Evolutionary conservation across 2,329 filamentous ascomycete species (phyloP), one percentile per base, ranked within the genome.

Genomic region (Fusarium pseudograminearum): DNA sequence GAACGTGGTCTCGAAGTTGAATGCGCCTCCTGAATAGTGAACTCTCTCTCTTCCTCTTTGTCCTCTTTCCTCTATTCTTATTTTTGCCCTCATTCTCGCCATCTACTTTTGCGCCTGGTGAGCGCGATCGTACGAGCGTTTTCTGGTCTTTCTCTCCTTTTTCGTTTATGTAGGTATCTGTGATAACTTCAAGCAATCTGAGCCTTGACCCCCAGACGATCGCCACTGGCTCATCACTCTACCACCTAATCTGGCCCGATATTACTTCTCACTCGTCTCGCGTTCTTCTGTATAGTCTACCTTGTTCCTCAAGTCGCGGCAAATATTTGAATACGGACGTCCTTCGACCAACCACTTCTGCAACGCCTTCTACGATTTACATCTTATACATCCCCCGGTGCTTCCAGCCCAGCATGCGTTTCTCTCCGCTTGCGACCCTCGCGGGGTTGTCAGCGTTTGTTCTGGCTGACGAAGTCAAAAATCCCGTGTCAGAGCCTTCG

Each of bases 341-440:
- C 36, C 55, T 55, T 41, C 54, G 52, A 44, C 51, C 34, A 31
- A 34, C 42, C 26, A 7, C 41, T 22, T 65, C 18, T 42, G 28
- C 34, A 16, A 28, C 18, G 45, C 20, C 26, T 31, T 36, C 26
- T 9, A 16, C 26, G 15, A 8, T 31, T 42, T 52, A 57, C 22
- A 18, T 36, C 41, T 47, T 54, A 52, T 48, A 62, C 63, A 46
- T 63, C 57, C 59, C 54, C 50, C 44, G 59, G 60, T 50, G 61
- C 56, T 50, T 42, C 28, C 48, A 34, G 57, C 69, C 65, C 69
- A 70, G 40, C 61, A 80, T 80, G 79, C 77, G 76, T 73, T 60
- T 76, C 60, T 76, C 72, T n/a, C 64, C 75, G 22, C 77, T 85
- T 63, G 77, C 86, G 70, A 76, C 88, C 53, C 78, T 88, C 61